Conservation (phyloP, 2,329 filamentous ascomycete species). For the Penicillium digitatum region DNA sequence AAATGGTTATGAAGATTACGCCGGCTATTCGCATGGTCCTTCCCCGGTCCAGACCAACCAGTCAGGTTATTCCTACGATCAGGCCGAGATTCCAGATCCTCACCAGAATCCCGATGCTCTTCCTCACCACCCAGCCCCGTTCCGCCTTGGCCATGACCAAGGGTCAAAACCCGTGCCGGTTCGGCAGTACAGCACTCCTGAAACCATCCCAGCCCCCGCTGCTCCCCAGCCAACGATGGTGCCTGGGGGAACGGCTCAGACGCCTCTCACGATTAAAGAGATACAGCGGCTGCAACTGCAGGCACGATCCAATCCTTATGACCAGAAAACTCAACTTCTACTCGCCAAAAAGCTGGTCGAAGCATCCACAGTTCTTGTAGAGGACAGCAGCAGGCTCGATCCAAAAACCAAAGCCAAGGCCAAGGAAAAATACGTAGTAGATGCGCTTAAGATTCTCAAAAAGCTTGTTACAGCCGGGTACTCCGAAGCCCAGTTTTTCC, state of each 20-base stretch:
- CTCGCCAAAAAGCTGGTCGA: constrained; percentile 83
- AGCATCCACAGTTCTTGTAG: constrained; percentile 73
- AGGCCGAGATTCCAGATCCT: constrained; percentile 19
- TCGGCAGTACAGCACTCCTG: constrained; percentile 48
- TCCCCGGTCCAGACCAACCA: constrained; percentile 23
- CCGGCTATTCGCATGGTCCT: constrained; percentile 23
- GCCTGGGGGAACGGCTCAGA: constrained; percentile 11
- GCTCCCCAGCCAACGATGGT: constrained; percentile 15
- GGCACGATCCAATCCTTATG: constrained; percentile 67
- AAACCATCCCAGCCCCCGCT: constrained; percentile 33
- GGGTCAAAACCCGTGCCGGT: constrained; percentile 49
- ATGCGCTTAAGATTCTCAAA: constrained; percentile 87
- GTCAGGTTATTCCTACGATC: constrained; percentile 18
- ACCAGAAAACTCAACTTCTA: constrained; percentile 66
- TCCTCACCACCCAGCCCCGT: constrained; percentile 54
- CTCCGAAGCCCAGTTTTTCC: constrained; percentile 84
- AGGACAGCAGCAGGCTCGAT: constrained; percentile 69
- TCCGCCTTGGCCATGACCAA: constrained; percentile 50
- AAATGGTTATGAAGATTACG: constrained; percentile 14
- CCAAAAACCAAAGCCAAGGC: constrained; percentile 58
- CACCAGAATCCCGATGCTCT: constrained; percentile 53
- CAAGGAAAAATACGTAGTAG: constrained; percentile 76
- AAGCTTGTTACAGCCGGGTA: constrained; percentile 73
- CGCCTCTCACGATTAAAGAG: constrained; percentile 71
- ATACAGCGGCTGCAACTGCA: constrained; percentile 68